phyloP scores from a whole-genome alignment of 2,329 filamentous ascomycete species.

The Uncinocarpus reesii region DNA sequence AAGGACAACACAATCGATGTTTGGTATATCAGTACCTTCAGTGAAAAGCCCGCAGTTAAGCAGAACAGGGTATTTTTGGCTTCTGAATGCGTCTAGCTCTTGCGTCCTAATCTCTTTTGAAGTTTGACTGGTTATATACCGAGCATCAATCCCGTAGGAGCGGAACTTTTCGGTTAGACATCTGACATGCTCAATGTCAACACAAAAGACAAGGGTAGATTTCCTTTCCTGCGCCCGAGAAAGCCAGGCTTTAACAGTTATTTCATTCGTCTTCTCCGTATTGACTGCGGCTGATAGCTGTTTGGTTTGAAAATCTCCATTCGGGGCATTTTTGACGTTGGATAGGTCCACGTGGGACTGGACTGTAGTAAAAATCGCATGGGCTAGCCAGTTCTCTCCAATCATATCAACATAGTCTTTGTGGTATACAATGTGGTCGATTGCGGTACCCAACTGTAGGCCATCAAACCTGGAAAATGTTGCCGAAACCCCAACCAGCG shows the following conservation, averaged over 20 bases:
- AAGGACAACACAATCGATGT: conserved; percentile 85
- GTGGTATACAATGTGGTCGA: conserved; percentile 94
- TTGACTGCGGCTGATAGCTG: conserved; percentile 79
- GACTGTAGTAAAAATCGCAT: conserved; percentile 91
- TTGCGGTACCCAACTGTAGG: conserved; percentile 66
- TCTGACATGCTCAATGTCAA: conserved; percentile 72
- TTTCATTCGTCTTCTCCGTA: conserved; percentile 65
- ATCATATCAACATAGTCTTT: conserved; percentile 76
- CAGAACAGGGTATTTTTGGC: conserved; percentile 69
- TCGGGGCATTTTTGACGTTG: conserved; percentile 51
- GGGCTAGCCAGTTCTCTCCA: conserved; percentile 78
- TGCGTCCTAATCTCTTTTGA: conserved; percentile 56
- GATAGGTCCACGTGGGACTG: conserved; percentile 71
- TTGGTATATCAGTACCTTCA: conserved; percentile 94
- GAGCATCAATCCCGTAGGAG: conserved; percentile 66
- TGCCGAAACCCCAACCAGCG: conserved; percentile 82
- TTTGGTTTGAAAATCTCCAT: conserved; percentile 67
- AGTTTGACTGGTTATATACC: conserved; percentile 78
- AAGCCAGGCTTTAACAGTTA: conserved; percentile 79
- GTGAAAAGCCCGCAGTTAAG: conserved; percentile 95
- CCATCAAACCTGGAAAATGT: conserved; percentile 73
- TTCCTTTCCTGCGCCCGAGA: conserved; percentile 61
- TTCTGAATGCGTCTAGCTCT: conserved; percentile 64
- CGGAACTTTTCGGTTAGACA: conserved; percentile 68
- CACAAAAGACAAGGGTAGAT: conserved; percentile 89